Evolutionary conservation across 129 eudicot species (phyloP).

Genomic region (Artemisia annua): DNA sequence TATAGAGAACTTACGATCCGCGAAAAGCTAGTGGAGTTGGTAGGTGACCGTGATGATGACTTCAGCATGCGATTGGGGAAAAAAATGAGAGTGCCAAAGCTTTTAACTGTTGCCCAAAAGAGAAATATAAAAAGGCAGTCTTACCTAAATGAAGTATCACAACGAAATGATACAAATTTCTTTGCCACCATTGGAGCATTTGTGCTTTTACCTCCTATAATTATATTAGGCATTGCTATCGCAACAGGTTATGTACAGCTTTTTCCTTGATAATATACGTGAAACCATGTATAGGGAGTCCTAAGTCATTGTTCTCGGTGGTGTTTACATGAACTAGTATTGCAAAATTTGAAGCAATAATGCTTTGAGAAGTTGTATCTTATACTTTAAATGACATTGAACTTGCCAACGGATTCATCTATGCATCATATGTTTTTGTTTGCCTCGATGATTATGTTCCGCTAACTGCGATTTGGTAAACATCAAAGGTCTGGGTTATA

Average conservation of each 20-base stretch:
- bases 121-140: slow-evolving; percentile 82
- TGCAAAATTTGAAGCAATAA: no score
- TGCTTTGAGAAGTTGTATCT: no score
- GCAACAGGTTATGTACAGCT: slow-evolving; percentile 93
- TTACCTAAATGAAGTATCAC: slow-evolving; percentile 80
- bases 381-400: no score
- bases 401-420: no score
- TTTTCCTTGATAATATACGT: slow-evolving; percentile 54
- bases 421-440: no score
- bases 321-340: no score
- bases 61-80: slow-evolving; percentile 79
- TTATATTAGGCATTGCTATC: slow-evolving; percentile 77
- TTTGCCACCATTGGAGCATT: slow-evolving; percentile 92
- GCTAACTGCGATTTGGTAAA: no score
- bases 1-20: slow-evolving; percentile 53
- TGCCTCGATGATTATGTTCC: no score
- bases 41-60: slow-evolving; percentile 77
- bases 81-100: slow-evolving; percentile 70
- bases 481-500: no score
- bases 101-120: slow-evolving; percentile 85
- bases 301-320: neutral
- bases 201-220: slow-evolving; percentile 78
- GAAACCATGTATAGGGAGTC: slow-evolving; percentile 18
- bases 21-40: slow-evolving; percentile 67
- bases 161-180: slow-evolving; percentile 74